These are phyloP conservation scores for Trichophyton mentagrophytes DNA, from an alignment of 2,329 filamentous ascomycete genomes.

Conservation along the genomic window DNA sequence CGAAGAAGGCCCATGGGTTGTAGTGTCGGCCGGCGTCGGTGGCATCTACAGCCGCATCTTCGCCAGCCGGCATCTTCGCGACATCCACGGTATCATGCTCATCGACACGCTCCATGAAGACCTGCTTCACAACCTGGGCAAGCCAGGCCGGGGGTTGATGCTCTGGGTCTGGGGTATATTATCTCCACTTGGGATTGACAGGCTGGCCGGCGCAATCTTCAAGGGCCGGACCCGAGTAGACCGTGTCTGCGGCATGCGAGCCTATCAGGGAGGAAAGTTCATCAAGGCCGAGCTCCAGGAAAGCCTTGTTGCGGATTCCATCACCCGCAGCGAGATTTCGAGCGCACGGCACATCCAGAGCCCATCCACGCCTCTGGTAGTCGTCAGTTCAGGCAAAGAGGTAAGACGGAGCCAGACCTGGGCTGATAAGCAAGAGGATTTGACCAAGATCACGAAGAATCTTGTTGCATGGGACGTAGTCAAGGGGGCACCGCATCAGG, in stretches of 20 bases:
- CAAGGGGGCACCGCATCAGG: conserved; percentile 67
- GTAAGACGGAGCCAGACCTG: conserved; percentile 56
- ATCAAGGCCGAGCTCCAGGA: conserved; percentile 91
- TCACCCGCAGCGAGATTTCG: conserved; percentile 70
- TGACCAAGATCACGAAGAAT: conserved; percentile 67
- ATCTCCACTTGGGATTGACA: conserved; percentile 74
- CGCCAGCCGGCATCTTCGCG: conserved; percentile 62
- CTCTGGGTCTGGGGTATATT: conserved; percentile 79
- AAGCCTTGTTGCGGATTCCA: conserved; percentile 69
- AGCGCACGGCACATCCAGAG: conserved; percentile 69
- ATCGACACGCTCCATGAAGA: conserved; percentile 87
- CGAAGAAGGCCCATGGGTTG: conserved; percentile 77
- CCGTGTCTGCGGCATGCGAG: conserved; percentile 66
- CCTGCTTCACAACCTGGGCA: conserved; percentile 52
- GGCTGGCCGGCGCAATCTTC: conserved; percentile 68
- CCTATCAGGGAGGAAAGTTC: conserved; percentile 67
- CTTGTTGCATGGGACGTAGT: conserved; percentile 78
- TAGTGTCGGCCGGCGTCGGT: conserved; percentile 75
- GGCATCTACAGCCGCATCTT: conserved; percentile 87
- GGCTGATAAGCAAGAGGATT: conserved; percentile 72
- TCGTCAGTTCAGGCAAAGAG: conserved; percentile 70
- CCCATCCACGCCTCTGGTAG: conserved; percentile 58
- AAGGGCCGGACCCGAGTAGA: conserved; percentile 67
- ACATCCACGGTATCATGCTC: conserved; percentile 66
- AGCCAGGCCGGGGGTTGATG: conserved; percentile 59